Evolutionary conservation across 2,329 filamentous ascomycete species (phyloP), one percentile per base, ranked within the genome.

Genomic region (Clonostachys byssicola): DNA sequence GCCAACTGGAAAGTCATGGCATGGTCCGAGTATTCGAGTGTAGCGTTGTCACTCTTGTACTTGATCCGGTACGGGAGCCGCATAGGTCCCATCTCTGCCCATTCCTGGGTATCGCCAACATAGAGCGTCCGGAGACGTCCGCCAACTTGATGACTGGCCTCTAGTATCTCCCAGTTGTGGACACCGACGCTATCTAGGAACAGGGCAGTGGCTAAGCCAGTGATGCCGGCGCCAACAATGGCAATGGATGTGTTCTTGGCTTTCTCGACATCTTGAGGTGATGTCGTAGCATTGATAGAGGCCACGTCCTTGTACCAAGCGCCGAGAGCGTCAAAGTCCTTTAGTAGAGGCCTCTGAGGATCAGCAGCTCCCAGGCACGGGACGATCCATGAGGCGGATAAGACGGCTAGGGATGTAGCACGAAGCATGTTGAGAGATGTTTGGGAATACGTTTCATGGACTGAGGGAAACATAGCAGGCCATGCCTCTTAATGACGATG

Each of bases 41-140:
- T 72, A 47, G 69, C 62, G 40, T 71, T 71, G 6, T 60, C 67
- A 40, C 65, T 65, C 1, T 61, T 51, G 45, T 71, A 70, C 1
- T 60, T 66, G 45, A 70, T 61, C 42, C 57, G 61, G 17, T 68
- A 59, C 0, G 70, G 68, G 45, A 73, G 68, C 2, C 70, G 62
- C 69, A 72, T 71, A 1, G 68, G 68, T 0, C 70, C 70, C 62
- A 73, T 69, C 49, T 73, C 57, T 38, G 54, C 54, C 43, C 53
- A 56, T 63, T 59, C 54, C 14, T 49, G 38, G 7, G 64, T 63
- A 43, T 63, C 59, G 51, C 66, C 67, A 8, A 72, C 57, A 46
- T 69, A 71, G n/a, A 62, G 58, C 5, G 68, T 71, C 40, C 64
- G 62, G 42, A 72, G 65, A n/a, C 68, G 62, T 7, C 69, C 68